These are phyloP conservation scores for Benincasa hispida DNA, from an alignment of 306 rosid genomes.

Conservation along the genomic window DNA sequence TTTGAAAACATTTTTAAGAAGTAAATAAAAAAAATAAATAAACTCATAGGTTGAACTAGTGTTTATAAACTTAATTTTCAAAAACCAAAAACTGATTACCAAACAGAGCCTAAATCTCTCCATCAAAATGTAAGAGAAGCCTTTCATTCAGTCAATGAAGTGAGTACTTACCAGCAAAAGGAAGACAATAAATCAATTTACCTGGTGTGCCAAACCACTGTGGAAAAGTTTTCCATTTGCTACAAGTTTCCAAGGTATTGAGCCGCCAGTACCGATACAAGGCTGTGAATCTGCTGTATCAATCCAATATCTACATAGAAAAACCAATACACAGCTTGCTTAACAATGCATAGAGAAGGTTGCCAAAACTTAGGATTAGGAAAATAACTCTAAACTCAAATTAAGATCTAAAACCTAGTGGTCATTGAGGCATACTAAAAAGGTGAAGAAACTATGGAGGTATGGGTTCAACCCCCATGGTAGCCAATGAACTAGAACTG, in stretches of 20 bases:
- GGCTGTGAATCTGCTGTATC: constrained; percentile 96
- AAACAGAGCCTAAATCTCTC: background rate
- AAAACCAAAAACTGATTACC: no score
- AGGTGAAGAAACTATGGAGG: background rate
- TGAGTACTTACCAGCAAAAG: background rate
- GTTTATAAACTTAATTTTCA: no score
- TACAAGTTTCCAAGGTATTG: constrained; percentile 81
- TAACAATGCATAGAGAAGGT: background rate
- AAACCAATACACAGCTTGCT: constrained; percentile 7
- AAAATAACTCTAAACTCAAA: background rate
- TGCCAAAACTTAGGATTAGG: background rate
- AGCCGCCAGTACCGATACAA: constrained; percentile 87
- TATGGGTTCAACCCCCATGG: background rate
- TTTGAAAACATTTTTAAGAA: no score
- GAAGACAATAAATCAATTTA: background rate
- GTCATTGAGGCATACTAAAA: background rate
- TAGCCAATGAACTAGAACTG: background rate
- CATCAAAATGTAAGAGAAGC: background rate
- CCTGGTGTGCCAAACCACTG: constrained; percentile 87
- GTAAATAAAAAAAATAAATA: no score
- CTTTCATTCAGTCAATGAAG: background rate
- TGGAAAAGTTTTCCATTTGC: constrained; percentile 82
- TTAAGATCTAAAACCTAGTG: background rate
- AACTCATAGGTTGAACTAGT: no score
- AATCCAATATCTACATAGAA: constrained; percentile 60